Evolutionary conservation across 305 asterid species (phyloP).

Genomic region (Fraxinus sp.): DNA sequence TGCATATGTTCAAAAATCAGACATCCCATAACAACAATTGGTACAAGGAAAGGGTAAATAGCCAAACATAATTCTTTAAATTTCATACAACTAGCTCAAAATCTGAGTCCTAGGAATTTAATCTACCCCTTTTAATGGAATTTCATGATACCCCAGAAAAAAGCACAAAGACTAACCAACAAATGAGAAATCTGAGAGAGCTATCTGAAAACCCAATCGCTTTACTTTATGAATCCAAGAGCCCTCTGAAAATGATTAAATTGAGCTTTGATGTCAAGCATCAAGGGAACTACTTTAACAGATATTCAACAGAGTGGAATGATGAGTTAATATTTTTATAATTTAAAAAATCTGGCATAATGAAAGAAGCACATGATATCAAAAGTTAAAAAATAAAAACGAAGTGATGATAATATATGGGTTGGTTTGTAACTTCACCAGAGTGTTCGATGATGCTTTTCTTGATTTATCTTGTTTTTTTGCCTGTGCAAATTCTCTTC

Average conservation of each 20-base stretch:
- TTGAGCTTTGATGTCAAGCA: slow-evolving; percentile 81
- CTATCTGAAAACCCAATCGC: slow-evolving; percentile 20
- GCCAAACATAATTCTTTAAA: slow-evolving; percentile 3
- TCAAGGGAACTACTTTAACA: slow-evolving; percentile 71
- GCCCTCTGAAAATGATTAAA: slow-evolving; percentile 50
- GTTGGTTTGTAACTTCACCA: slow-evolving; percentile 37
- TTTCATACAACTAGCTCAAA: not conserved
- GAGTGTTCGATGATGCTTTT: slow-evolving; percentile 11
- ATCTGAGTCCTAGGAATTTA: not conserved
- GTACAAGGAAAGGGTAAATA: slow-evolving; percentile 10
- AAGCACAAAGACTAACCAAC: slow-evolving; percentile 39
- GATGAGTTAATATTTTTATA: slow-evolving; percentile 33
- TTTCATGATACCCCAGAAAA: slow-evolving; percentile 25
- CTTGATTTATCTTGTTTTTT: not conserved
- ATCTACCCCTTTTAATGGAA: not conserved
- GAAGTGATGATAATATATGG: slow-evolving; percentile 18
- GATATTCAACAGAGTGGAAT: slow-evolving; percentile 61
- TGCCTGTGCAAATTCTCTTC: slow-evolving; percentile 14
- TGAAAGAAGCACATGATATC: slow-evolving; percentile 35
- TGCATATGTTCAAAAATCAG: slow-evolving; percentile 1
- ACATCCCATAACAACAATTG: not conserved
- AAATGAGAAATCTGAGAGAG: slow-evolving; percentile 35
- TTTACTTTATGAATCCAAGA: slow-evolving; percentile 32
- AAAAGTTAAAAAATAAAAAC: slow-evolving; percentile 9
- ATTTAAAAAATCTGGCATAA: slow-evolving; percentile 20